Percentiles rank a stretch among this genome's conserved stretches.
phyloP scores from a whole-genome alignment of 257 asterid genomes.

The Ehretia macrophylla region DNA sequence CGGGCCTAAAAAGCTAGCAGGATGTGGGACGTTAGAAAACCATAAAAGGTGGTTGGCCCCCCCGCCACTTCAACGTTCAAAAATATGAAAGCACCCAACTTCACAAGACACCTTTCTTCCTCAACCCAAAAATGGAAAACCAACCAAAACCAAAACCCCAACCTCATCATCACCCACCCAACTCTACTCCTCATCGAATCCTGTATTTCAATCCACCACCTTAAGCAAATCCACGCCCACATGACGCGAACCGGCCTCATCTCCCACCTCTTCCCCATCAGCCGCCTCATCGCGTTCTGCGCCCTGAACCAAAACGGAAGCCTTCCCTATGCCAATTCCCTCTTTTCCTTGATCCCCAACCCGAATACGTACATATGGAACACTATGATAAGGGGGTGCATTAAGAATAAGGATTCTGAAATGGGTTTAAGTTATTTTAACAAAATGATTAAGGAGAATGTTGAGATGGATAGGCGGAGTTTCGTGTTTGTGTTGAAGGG shows the following conservation, averaged over 20 bases:
- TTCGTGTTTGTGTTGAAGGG: conserved; percentile 58
- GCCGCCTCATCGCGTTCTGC: conserved; percentile 59
- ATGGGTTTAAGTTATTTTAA: conserved; percentile 44
- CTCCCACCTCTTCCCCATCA: conserved; percentile 63
- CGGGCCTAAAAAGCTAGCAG: not conserved
- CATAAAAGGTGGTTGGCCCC: not conserved
- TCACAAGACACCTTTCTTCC: conserved; percentile 21
- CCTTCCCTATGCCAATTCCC: conserved; percentile 38
- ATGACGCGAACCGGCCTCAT: conserved; percentile 65
- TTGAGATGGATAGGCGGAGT: conserved; percentile 67
- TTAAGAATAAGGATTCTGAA: conserved; percentile 34
- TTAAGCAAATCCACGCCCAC: conserved; percentile 72
- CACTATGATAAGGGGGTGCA: conserved; percentile 64
- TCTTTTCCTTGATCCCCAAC: conserved; percentile 44
- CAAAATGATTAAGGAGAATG: conserved; percentile 48
- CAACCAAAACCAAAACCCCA: conserved; percentile 38
- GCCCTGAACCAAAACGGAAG: conserved; percentile 60
- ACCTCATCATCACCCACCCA: conserved; percentile 63
- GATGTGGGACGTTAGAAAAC: not conserved
- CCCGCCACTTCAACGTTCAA: not conserved
- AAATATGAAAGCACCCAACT: not conserved
- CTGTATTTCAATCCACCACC: conserved; percentile 65
- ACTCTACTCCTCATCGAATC: conserved; percentile 70
- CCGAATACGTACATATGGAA: conserved; percentile 82
- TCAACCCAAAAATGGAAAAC: conserved; percentile 62